A percentile compares a stretch with the other conserved stretches of the same genome.
Conservation (phyloP, 2,329 filamentous ascomycete genomes). For the Arthrobotrys pseudoclavata region DNA sequence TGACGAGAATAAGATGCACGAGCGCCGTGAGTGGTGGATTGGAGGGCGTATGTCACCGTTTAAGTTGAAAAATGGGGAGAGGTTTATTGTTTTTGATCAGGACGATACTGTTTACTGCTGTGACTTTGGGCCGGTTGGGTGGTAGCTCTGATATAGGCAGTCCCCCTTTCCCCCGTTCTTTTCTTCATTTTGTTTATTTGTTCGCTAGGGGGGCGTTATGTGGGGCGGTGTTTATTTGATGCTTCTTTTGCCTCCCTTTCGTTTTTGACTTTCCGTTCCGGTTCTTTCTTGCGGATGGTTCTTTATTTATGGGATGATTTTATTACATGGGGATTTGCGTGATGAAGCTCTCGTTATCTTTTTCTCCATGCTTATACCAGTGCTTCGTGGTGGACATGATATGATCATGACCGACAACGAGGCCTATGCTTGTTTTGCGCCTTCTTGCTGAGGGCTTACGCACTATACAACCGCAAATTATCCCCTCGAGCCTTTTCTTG, state of each 20-base stretch:
- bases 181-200: constrained; percentile 10
- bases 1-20: constrained; percentile 30
- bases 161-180: not conserved
- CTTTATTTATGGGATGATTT: not conserved
- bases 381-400: not conserved
- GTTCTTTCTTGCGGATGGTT: not conserved
- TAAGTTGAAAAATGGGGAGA: constrained; percentile 52
- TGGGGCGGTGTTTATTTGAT: not conserved
- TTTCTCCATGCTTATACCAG: not conserved
- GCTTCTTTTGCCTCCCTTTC: not conserved
- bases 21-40: constrained; percentile 52
- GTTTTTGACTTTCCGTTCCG: not conserved
- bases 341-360: not conserved
- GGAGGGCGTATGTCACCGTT: constrained; percentile 40
- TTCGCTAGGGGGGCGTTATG: constrained; percentile 1
- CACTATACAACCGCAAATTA: not conserved
- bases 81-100: constrained; percentile 56
- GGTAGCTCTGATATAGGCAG: constrained; percentile 11
- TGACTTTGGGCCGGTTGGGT: constrained; percentile 58
- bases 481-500: not conserved
- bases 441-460: not conserved
- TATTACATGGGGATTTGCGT: not conserved
- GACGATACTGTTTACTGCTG: constrained; percentile 58
- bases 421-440: too few relatives aligned
- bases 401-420: not conserved